These are phyloP conservation scores for Candida maltosa DNA, from an alignment of 805 yeast species.

Conservation along the genomic window DNA sequence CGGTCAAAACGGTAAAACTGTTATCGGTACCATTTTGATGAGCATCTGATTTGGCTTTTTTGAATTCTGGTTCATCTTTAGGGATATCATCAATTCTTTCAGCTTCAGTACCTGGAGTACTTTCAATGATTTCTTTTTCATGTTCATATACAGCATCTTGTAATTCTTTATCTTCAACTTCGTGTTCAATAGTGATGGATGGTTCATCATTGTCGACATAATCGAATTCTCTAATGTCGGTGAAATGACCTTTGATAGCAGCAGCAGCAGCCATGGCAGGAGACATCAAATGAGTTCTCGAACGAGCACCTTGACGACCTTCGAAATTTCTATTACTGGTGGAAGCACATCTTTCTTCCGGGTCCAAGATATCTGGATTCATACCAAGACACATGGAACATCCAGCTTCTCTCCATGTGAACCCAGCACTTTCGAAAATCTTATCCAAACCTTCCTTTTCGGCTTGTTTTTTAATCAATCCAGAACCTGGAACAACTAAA, in stretches of 20 bases:
- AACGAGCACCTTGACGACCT: conserved; percentile 96
- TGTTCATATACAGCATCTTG: conserved; percentile 72
- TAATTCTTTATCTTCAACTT: conserved; percentile 47
- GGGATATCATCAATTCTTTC: conserved; percentile 68
- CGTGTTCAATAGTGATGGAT: conserved; percentile 47
- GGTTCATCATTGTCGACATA: conserved; percentile 61
- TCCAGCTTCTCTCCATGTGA: conserved; percentile 99
- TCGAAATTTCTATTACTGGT: conserved; percentile 98
- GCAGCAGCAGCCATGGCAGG: conserved; percentile 99
- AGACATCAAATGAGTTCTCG: conserved; percentile 96
- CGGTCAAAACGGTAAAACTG: conserved; percentile 69
- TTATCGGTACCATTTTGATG: conserved; percentile 33
- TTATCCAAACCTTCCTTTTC: conserved; percentile 93
- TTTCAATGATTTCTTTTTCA: conserved; percentile 60
- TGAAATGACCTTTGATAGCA: conserved; percentile 83
- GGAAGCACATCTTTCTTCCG: conserved; percentile 97
- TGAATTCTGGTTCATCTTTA: conserved; percentile 36
- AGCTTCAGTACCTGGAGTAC: conserved; percentile 49
- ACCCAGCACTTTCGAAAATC: conserved; percentile 87
- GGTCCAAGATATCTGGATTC: conserved; percentile 96
- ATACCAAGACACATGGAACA: conserved; percentile 99
- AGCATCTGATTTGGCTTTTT: conserved; percentile 11
- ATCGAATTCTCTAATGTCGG: conserved; percentile 82
- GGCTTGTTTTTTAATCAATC: conserved; percentile 89
- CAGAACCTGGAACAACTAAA: conserved; percentile 96